Base-by-base conservation (phyloP, 148 eudicot genomes). In the Diospyros lotus region DNA sequence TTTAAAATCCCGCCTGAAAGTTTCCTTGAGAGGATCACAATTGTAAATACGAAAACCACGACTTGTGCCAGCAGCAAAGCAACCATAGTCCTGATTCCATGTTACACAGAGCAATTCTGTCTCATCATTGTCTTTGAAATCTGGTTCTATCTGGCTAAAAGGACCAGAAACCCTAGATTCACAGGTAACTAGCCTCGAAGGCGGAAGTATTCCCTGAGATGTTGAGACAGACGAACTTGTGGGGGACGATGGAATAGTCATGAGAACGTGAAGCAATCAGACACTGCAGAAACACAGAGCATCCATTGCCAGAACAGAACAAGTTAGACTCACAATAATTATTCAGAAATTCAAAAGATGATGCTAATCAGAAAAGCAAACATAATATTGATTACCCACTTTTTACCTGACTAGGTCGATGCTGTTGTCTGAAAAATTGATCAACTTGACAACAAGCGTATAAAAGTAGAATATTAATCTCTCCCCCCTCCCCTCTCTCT, bases 1-100 rank as follows among this genome's bases (percentile, higher is more conserved):
- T 80, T 95, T 92, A 51, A 92, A 82, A 83, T 92, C 96, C 50
- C 96, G 84, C 77, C 99, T 88, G 58, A 92, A 92, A 4, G 97
- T 95, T 83, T 95, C 97, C 80, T 88, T 90, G 48, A 92, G 87
- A 68, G 99, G 97, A 52, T 95, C 92, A 82, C 97, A 95, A 68
- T 84, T 89, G 67, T 95, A 95, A 64, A 95, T 92, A 58, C 94
- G 93, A 76, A 95, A 95, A 72, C 99, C 99, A 65, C 80, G 87
- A 75, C 83, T 89, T 14, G 99, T 95, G 45, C 94, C 99, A 13
- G 89, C 96, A 43, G 99, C 91, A 69, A 95, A 95, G 79, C 99
- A 95, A 69, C 93, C 86, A 77, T 83, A 87, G 83, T 95, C 99
- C 86, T 95, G 99, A 85, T 95, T 95, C 99, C 99, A 95, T 0